These are phyloP conservation scores for Nidula niveotomentosa DNA, from an alignment of 1,284 basidiomycete genomes.

Conservation along the genomic window DNA sequence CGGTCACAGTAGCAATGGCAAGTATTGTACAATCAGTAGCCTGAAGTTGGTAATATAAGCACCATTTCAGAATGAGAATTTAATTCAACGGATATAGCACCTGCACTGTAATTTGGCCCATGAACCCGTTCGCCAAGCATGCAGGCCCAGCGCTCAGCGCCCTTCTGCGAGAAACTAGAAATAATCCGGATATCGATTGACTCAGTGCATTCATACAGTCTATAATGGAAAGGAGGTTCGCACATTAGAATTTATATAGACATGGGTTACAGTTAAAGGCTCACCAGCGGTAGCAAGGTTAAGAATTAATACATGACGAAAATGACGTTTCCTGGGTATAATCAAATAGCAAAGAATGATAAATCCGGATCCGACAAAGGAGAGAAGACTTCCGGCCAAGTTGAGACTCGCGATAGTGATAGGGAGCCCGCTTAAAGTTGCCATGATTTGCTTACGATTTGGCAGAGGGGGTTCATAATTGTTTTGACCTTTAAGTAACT, in stretches of 20 bases:
- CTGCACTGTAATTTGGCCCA: constrained; percentile 7
- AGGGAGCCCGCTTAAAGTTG: background rate
- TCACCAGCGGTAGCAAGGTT: background rate
- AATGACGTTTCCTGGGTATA: background rate
- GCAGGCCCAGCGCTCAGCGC: background rate
- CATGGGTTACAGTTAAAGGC: background rate
- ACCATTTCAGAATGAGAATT: background rate
- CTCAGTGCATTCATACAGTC: constrained; percentile 6
- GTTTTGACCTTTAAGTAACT: too few relatives aligned
- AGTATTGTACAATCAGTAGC: constrained; percentile 7
- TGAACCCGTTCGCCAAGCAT: constrained; percentile 4
- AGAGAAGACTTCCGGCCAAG: background rate
- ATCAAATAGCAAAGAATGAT: background rate
- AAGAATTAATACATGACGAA: background rate
- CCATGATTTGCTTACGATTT: too few relatives aligned
- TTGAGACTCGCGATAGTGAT: background rate
- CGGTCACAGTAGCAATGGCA: constrained; percentile 4
- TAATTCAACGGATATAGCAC: background rate
- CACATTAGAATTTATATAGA: background rate
- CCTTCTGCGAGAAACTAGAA: background rate
- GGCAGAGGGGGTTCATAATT: too few relatives aligned
- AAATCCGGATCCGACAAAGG: background rate
- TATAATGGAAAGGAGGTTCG: background rate
- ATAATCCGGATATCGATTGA: constrained; percentile 2
- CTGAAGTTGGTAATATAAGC: background rate